These are phyloP conservation scores for Carex littledalei DNA, from an alignment of 176 grass and related monocot species.

Conservation along the genomic window DNA sequence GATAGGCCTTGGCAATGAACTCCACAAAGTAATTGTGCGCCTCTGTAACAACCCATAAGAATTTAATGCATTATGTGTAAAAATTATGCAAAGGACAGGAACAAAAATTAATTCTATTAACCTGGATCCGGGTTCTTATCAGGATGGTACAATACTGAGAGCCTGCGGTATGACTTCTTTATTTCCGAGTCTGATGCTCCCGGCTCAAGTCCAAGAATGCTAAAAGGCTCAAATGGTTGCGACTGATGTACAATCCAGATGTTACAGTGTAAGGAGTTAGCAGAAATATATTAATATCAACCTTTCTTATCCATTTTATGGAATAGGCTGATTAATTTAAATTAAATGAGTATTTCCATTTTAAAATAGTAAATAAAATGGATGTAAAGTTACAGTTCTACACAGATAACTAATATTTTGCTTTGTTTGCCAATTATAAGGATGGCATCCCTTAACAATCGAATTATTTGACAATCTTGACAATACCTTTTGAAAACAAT, in stretches of 20 bases:
- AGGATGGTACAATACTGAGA: constrained; percentile 96
- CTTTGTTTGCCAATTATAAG: neutral
- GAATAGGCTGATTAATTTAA: neutral
- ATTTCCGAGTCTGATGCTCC: constrained; percentile 82
- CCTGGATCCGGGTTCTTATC: constrained; percentile 99
- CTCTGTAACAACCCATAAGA: constrained; percentile 46
- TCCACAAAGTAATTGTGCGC: constrained; percentile 95
- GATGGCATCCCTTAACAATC: neutral
- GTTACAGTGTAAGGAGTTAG: neutral
- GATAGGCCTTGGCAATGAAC: constrained; percentile 99
- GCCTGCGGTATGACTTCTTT: constrained; percentile 89
- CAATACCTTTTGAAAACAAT: neutral
- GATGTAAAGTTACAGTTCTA: neutral
- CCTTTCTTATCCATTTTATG: neutral
- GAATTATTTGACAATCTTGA: neutral
- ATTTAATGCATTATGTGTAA: neutral
- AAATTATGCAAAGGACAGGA: neutral
- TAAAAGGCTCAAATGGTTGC: constrained; percentile 95
- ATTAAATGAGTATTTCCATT: neutral
- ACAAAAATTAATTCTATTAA: constrained; percentile 25
- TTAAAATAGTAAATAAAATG: neutral
- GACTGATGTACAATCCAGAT: constrained; percentile 43
- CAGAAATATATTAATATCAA: neutral
- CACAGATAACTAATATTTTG: neutral
- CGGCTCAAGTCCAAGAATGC: constrained; percentile 86